phyloP scores from a whole-genome alignment of 371 early-diverging fungal genomes.

The Mucor saturninus region DNA sequence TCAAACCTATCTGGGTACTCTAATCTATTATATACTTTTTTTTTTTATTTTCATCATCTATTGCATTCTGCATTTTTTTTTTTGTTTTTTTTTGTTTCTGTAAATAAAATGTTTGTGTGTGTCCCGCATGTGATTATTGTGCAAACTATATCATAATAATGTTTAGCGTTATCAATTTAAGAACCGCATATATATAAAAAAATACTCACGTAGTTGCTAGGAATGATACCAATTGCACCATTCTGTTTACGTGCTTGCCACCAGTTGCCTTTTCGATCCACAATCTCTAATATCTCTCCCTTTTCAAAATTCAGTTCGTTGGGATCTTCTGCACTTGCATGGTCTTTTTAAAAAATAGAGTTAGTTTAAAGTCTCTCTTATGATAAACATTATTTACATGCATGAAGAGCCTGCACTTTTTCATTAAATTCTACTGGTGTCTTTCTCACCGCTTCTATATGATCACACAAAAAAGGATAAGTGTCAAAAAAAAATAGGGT shows the following conservation, averaged over 20 bases:
- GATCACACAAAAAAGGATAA: no score
- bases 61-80: not conserved
- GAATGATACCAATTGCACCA: constrained; percentile 84
- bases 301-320: constrained; percentile 85
- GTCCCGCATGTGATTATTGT: not conserved
- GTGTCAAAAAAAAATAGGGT: no score
- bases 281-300: constrained; percentile 81
- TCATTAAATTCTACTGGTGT: constrained; percentile 32
- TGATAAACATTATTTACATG: constrained; percentile 42
- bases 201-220: constrained; percentile 78
- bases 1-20: constrained; percentile 12
- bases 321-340: constrained; percentile 84
- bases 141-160: not conserved
- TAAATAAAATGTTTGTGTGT: not conserved
- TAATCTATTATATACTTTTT: not conserved
- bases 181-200: constrained; percentile 1
- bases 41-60: not conserved
- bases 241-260: constrained; percentile 86
- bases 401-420: constrained; percentile 32
- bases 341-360: constrained; percentile 39
- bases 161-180: not conserved
- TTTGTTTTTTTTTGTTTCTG: not conserved
- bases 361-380: constrained; percentile 30
- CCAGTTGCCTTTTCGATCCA: constrained; percentile 90
- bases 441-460: not conserved